Conservation (phyloP, 805 yeast species). For the Torulaspora delbrueckii region DNA sequence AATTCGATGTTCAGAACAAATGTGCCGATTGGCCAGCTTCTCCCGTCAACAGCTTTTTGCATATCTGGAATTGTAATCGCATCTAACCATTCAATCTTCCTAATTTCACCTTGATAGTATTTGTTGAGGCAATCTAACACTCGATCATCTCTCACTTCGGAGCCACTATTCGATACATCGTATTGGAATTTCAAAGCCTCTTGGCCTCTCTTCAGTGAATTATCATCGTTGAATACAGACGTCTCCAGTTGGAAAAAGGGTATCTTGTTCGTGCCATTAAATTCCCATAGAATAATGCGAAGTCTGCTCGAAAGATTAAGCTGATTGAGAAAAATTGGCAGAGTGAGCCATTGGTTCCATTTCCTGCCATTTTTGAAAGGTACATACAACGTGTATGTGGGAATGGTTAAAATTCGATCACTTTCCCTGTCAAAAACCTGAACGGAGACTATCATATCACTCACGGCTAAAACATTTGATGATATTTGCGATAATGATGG, state of each 20-base stretch:
- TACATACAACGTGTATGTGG: conserved; percentile 46
- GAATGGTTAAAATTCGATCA: conserved; percentile 44
- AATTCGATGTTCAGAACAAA: conserved; percentile 48
- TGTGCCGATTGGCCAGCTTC: conserved; percentile 24
- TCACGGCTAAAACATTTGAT: conserved; percentile 36
- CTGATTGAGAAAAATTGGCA: conserved; percentile 70
- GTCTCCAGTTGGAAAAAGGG: conserved; percentile 60
- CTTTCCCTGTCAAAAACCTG: conserved; percentile 41
- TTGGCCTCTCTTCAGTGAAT: conserved; percentile 65
- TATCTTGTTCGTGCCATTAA: conserved; percentile 46
- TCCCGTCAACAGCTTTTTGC: conserved; percentile 23
- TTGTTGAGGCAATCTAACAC: conserved; percentile 52
- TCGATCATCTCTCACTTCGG: conserved; percentile 25
- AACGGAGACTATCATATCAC: conserved; percentile 43
- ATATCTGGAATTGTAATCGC: conserved; percentile 53
- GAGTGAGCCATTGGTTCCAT: conserved; percentile 69
- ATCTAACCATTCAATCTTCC: conserved; percentile 69
- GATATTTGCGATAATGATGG: conserved; percentile 43
- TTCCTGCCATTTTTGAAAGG: conserved; percentile 43
- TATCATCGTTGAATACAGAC: conserved; percentile 53
- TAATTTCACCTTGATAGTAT: conserved; percentile 64
- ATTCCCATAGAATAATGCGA: conserved; percentile 63
- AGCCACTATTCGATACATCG: conserved; percentile 32
- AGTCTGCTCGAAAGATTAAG: conserved; percentile 60
- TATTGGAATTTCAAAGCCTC: conserved; percentile 48